Percentiles rank a stretch among this genome's conserved stretches.
Conservation (phyloP, 129 eudicot species). For the Oenanthe sinensis region DNA sequence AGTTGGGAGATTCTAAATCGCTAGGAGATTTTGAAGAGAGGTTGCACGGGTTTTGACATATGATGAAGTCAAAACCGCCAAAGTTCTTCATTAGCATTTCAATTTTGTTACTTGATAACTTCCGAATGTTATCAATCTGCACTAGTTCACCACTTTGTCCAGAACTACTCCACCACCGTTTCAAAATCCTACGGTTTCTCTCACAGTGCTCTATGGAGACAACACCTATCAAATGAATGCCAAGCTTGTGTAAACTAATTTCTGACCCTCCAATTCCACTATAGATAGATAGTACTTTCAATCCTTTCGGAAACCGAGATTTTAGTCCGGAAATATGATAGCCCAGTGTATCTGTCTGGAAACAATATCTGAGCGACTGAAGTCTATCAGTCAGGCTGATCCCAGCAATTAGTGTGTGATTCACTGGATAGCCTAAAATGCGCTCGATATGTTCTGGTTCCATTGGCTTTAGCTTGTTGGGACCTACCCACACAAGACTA, state of each 20-base stretch:
- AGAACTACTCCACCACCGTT: slow-evolving; percentile 63
- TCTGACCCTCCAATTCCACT: slow-evolving; percentile 89
- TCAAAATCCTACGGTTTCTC: slow-evolving; percentile 46
- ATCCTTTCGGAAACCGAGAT: slow-evolving; percentile 51
- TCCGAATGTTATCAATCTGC: slow-evolving; percentile 62
- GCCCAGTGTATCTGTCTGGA: slow-evolving; percentile 78
- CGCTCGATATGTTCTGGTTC: slow-evolving; percentile 68
- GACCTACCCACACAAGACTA: slow-evolving; percentile 73
- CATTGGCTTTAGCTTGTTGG: slow-evolving; percentile 40
- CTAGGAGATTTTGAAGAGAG: slow-evolving; percentile 24
- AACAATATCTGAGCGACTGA: slow-evolving; percentile 45
- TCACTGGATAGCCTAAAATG: slow-evolving; percentile 65
- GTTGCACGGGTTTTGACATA: slow-evolving; percentile 61
- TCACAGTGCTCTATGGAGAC: slow-evolving; percentile 80
- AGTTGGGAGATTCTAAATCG: background rate
- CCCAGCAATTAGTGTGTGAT: slow-evolving; percentile 56
- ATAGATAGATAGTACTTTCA: slow-evolving; percentile 57
- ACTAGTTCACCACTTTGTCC: slow-evolving; percentile 68
- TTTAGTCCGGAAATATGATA: slow-evolving; percentile 65
- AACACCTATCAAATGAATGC: slow-evolving; percentile 56
- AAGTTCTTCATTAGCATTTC: slow-evolving; percentile 43
- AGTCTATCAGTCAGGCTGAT: slow-evolving; percentile 47
- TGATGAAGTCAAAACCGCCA: slow-evolving; percentile 71
- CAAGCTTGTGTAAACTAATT: slow-evolving; percentile 63
- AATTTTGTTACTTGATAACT: slow-evolving; percentile 45